Evolutionary conservation across 108 stramenopile genomes (phyloP).

Genomic region (Skeletonema tropicum): DNA sequence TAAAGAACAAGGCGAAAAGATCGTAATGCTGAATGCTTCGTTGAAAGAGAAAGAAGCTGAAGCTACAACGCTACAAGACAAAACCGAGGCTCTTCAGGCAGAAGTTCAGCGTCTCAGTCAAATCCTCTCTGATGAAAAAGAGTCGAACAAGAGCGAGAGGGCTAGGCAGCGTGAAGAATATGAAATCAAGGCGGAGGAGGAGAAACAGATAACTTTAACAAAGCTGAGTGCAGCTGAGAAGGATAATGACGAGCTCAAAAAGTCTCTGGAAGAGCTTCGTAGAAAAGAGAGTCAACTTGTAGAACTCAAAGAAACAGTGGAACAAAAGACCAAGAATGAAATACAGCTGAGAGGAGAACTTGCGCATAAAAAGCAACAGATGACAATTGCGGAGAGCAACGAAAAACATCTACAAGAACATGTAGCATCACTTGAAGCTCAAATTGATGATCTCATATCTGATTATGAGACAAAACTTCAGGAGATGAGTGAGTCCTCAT

Average conservation of each 20-base stretch:
- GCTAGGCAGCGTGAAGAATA: neutral
- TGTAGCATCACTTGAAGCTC: constrained; percentile 35
- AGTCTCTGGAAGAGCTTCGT: constrained; percentile 4
- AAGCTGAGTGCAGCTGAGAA: constrained; percentile 10
- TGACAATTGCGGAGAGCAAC: constrained; percentile 30
- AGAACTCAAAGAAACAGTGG: constrained; percentile 15
- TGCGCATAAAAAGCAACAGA: constrained; percentile 31
- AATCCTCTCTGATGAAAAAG: neutral
- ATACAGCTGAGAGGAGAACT: constrained; percentile 30
- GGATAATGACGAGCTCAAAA: neutral
- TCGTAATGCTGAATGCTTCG: constrained; percentile 3
- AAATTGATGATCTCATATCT: constrained; percentile 34
- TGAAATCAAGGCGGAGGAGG: neutral
- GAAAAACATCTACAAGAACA: constrained; percentile 46
- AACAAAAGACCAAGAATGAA: constrained; percentile 27
- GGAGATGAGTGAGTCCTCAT: neutral
- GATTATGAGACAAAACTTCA: constrained; percentile 38
- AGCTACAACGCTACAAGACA: neutral
- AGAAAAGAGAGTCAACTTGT: constrained; percentile 1
- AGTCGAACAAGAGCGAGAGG: neutral
- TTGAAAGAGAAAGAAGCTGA: neutral
- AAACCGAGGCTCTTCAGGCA: neutral
- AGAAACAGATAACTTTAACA: neutral
- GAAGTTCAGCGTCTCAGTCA: neutral
- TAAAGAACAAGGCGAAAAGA: constrained; percentile 1